Percentiles rank a stretch among this genome's conserved stretches.
Conservation (phyloP, 2,329 filamentous ascomycete genomes). For the Fonsecaea multimorphosa region DNA sequence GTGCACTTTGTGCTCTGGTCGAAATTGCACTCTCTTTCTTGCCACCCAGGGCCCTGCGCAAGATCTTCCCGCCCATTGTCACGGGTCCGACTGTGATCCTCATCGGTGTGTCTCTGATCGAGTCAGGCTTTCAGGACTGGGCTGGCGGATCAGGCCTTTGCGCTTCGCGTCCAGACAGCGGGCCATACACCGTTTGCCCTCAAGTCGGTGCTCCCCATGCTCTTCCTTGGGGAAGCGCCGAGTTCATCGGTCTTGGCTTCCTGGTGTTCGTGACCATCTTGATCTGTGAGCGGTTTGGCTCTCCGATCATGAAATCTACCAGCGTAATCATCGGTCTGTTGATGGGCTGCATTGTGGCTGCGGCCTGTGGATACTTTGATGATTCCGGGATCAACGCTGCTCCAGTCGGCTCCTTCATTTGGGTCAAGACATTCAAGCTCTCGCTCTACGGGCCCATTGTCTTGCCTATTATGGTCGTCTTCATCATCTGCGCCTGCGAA, state of each 20-base stretch:
- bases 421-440: constrained; percentile 72
- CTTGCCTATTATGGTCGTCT: constrained; percentile 63
- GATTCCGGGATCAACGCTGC: constrained; percentile 63
- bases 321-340: constrained; percentile 69
- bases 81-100: constrained; percentile 71
- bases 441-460: constrained; percentile 70
- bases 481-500: constrained; percentile 71
- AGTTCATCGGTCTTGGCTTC: constrained; percentile 72
- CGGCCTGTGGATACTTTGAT: constrained; percentile 70
- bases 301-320: constrained; percentile 72
- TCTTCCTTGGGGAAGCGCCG: constrained; percentile 66
- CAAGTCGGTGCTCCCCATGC: constrained; percentile 64
- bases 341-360: constrained; percentile 71
- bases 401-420: constrained; percentile 70
- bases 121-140: constrained; percentile 70
- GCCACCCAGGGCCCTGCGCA: constrained; percentile 64
- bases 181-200: constrained; percentile 64
- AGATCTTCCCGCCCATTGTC: constrained; percentile 71
- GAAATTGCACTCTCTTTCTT: constrained; percentile 71
- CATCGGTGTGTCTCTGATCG: constrained; percentile 69
- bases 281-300: constrained; percentile 71
- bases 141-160: constrained; percentile 66
- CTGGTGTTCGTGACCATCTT: constrained; percentile 72
- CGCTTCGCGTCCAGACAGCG: constrained; percentile 46
- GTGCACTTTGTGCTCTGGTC: constrained; percentile 55